These are phyloP conservation scores for Alternaria novae-zelandiae DNA, from an alignment of 2,329 filamentous ascomycete species.

Conservation along the genomic window DNA sequence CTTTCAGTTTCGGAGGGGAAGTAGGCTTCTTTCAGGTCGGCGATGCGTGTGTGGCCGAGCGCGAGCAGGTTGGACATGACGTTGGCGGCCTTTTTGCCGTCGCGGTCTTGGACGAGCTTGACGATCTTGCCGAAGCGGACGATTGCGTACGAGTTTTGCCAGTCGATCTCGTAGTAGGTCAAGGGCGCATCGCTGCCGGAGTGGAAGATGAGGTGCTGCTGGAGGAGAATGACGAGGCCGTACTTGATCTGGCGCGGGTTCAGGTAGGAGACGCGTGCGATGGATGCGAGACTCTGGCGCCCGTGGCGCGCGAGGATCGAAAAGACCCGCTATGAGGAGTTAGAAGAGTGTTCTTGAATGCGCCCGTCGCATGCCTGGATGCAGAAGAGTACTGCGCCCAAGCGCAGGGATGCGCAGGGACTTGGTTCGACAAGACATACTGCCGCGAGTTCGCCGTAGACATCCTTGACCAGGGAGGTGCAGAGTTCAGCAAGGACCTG, in stretches of 20 bases:
- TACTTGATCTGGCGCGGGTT: slow-evolving; percentile 77
- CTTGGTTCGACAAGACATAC: slow-evolving; percentile 57
- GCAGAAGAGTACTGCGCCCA: neutral
- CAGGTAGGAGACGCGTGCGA: slow-evolving; percentile 76
- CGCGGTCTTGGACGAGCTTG: slow-evolving; percentile 73
- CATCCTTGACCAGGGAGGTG: slow-evolving; percentile 84
- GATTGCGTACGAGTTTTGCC: slow-evolving; percentile 79
- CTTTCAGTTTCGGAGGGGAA: slow-evolving; percentile 43
- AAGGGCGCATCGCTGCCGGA: slow-evolving; percentile 66
- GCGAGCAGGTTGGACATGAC: slow-evolving; percentile 77
- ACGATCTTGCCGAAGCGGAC: slow-evolving; percentile 82
- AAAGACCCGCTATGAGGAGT: slow-evolving; percentile 75
- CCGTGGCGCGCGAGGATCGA: slow-evolving; percentile 78
- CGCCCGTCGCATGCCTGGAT: slow-evolving; percentile 11
- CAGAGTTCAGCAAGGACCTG: slow-evolving; percentile 88
- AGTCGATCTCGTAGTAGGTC: slow-evolving; percentile 85
- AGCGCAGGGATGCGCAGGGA: neutral
- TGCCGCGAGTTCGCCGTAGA: slow-evolving; percentile 89
- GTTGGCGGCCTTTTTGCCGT: slow-evolving; percentile 75
- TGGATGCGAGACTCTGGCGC: slow-evolving; percentile 72
- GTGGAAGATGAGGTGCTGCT: slow-evolving; percentile 85
- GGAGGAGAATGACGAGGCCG: slow-evolving; percentile 82
- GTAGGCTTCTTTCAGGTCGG: slow-evolving; percentile 72
- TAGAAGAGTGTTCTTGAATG: slow-evolving; percentile 12
- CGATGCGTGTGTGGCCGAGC: slow-evolving; percentile 77